A percentile compares a stretch with the other conserved stretches of the same genome.
These are phyloP conservation scores for Penicillium aurantiogriseum DNA, from an alignment of 2,329 filamentous ascomycete genomes.

Conservation along the genomic window DNA sequence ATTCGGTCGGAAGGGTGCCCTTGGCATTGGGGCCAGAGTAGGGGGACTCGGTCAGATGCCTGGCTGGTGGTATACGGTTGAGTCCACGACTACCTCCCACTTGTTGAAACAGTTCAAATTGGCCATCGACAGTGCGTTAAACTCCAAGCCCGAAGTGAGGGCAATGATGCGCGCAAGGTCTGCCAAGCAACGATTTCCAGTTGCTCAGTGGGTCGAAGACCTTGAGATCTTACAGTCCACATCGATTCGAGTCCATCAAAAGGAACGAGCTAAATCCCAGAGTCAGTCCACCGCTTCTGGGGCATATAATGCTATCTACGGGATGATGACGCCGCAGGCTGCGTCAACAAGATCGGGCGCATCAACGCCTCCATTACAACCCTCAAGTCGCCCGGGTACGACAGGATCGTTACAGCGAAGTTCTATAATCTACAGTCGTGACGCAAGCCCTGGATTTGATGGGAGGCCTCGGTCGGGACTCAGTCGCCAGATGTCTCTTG, in stretches of 20 bases:
- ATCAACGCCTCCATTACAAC: conserved; percentile 32
- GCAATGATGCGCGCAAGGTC: conserved; percentile 64
- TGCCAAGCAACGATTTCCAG: conserved; percentile 65
- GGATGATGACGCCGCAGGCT: conserved; percentile 34
- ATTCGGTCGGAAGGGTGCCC: conserved; percentile 66
- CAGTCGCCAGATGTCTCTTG: conserved; percentile 40
- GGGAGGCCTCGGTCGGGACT: conserved; percentile 34
- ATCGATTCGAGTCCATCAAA: conserved; percentile 58
- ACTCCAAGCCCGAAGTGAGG: conserved; percentile 55
- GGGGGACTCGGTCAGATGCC: conserved; percentile 70
- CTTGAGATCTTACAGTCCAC: conserved; percentile 61
- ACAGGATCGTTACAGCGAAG: conserved; percentile 40
- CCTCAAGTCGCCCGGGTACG: conserved; percentile 37
- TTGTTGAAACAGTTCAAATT: conserved; percentile 64
- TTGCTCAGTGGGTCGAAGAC: conserved; percentile 65
- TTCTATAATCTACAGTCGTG: conserved; percentile 42
- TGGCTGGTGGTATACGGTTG: conserved; percentile 69
- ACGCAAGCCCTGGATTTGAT: conserved; percentile 34
- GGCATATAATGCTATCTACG: conserved; percentile 45
- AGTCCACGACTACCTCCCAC: conserved; percentile 63
- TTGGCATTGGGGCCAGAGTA: conserved; percentile 65
- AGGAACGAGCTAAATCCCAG: conserved; percentile 37
- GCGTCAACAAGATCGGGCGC: conserved; percentile 19
- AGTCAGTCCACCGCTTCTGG: conserved; percentile 33
- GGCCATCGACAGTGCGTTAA: conserved; percentile 61